Evolutionary conservation across 495 filamentous ascomycete species (phyloP), one percentile per base, ranked within the genome.

Genomic region (Sordaria brevicollis): DNA sequence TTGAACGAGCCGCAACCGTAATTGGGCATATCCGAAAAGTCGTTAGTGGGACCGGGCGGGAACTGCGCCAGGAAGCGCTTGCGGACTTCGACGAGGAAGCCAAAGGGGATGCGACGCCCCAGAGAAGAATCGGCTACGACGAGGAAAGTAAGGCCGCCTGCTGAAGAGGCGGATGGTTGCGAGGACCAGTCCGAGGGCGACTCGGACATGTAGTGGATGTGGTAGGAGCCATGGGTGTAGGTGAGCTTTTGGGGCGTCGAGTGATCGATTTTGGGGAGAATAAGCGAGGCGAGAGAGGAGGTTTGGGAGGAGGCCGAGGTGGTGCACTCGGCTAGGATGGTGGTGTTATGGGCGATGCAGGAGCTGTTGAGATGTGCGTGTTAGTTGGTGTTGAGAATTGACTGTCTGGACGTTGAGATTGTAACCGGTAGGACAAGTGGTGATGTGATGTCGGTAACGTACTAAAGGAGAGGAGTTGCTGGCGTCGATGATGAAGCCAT

Each of bases 1-100:
- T 98, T 98, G 83, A 98, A 97, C 69, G 86, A 87, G 89, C 95
- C 33, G 90, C 91, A n/a, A 69, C 95, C 95, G 80, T 99, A 99
- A 68, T 94, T 89, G 19, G 93, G 93, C 67, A 97, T 82, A 43
- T 86, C 82, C 38, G 84, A 81, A 77, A 95, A 97, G 68, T 96
- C 90, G 31, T 90, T 72, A 9, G 71, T 91, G 36, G 74, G 80
- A n/a, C 85, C 81, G 3, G 90, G 88, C 8, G 86, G 79, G 82
- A 91, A 95, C n/a, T 88, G 81, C 7, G 85, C 79, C 2, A 96
- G 83, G 82, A 99, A 99, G 65, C 91, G 90, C 76, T 90, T 91
- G 78, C 95, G 94, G 78, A 96, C 91, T 78, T 94, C 91, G 66
- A 96, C 87, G 7, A 99, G 89, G 82, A 90, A 99, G 69, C 93